Base-by-base conservation (phyloP, 2,329 filamentous ascomycete genomes). In the Nannizziopsis arthrosporioides region DNA sequence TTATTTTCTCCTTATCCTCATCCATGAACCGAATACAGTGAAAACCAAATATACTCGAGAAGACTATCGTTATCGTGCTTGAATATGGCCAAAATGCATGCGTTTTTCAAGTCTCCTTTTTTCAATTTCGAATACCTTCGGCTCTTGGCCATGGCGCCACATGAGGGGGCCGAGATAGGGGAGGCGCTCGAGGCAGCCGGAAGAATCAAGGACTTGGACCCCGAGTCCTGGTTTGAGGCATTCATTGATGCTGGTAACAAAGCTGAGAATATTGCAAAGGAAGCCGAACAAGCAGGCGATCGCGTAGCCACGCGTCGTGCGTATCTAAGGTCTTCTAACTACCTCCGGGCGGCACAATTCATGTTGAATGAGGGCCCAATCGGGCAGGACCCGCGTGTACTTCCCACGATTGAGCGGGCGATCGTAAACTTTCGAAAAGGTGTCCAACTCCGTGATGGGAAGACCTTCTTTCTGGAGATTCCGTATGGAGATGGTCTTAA, bases 41-140 rank as follows among this genome's bases (percentile, higher is more conserved):
- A 27, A 27, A 27, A 27, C n/a, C n/a, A 27, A 27, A 27, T 27
- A 27, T 27, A 27, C 22, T 7, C 7, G 22, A 27, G 22, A 4
- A 3, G 22, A 4, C 22, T 7, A 27, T 27, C 4, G 7, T 27
- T 27, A 27, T 27, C 7, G 22, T 27, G 22, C 7, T 27, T 27
- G 22, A 27, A 27, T 27, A 27, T 27, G 22, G 22, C 22, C 15
- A 27, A 30, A 19, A 47, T 47, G 44, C 32, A 30, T 17, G 17
- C 12, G 6, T 47, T 47, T 27, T 47, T 47, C 37, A 9, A 18
- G 8, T 39, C 35, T 11, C 35, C 47, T 15, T 69, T 70, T 48
- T 71, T 68, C 61, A 57, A 72, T 53, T 73, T 73, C 51, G 70
- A 73, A 53, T 54, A 59, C 3, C 42, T 68, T 10, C 66, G 71